Percentiles rank a stretch among this genome's conserved stretches.
phyloP scores from a whole-genome alignment of 139 green algal genomes.

The Gonium pectorale region DNA sequence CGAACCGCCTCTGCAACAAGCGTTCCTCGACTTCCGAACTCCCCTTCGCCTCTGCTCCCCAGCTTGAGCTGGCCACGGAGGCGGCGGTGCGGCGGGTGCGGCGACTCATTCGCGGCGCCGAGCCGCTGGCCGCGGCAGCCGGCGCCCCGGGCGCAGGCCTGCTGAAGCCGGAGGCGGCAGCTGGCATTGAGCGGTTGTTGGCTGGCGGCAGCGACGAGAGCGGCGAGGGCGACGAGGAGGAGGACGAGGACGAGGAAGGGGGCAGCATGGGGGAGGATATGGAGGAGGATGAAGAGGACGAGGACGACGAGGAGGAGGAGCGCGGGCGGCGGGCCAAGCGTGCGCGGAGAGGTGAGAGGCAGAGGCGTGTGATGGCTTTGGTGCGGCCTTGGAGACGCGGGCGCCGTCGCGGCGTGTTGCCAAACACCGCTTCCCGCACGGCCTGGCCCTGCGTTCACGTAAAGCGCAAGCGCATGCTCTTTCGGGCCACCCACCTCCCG shows the following conservation, averaged over 20 bases:
- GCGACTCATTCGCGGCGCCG: conserved; percentile 25
- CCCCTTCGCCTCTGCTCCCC: no score
- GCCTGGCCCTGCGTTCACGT: no score
- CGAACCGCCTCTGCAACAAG: no score
- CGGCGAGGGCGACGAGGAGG: not conserved
- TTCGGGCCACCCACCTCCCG: no score
- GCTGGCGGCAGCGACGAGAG: not conserved
- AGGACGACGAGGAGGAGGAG: conserved; percentile 8
- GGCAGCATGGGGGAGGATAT: not conserved
- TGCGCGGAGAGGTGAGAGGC: conserved; percentile 3
- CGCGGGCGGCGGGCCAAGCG: conserved; percentile 7
- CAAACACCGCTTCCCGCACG: no score
- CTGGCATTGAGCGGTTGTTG: conserved; percentile 55
- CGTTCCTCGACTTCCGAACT: no score
- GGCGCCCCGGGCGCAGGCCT: conserved; percentile 10
- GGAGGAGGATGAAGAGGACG: conserved; percentile 3
- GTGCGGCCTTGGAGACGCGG: no score
- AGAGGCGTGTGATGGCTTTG: no score
- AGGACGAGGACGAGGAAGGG: not conserved
- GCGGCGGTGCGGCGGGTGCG: conserved; percentile 46
- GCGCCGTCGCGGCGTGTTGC: no score
- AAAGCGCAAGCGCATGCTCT: no score
- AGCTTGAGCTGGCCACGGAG: conserved; percentile 49
- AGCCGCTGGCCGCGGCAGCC: not conserved
- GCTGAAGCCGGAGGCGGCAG: conserved; percentile 54